Base-by-base conservation (phyloP, 169 alveolate genomes). In the Plasmodium relictum region DNA sequence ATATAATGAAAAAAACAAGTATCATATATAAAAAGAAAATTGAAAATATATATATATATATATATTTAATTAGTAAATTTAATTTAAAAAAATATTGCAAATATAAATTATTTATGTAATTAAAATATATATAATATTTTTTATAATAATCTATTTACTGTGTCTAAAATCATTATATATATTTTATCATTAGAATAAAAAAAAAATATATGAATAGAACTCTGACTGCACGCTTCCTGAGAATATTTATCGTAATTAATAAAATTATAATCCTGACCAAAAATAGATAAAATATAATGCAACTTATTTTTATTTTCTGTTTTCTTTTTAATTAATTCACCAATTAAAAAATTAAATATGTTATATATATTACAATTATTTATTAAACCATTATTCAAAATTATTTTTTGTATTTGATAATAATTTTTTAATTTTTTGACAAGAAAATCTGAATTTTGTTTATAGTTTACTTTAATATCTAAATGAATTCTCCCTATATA, bases 401-500 rank as follows among this genome's bases (percentile, higher is more conserved):
- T 85, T 18, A 85, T 85, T 85, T 85, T 85, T 65, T 85, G 92
- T 24, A 85, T 63, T 85, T 70, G 16, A 50, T 85, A 41, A 37
- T 22, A 70, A 24, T 85, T 22, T 26, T 58, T 70, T 85, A 37
- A 22, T 48, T 66, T 59, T 56, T 69, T 85, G 58, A 70, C 50
- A 58, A 70, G 41, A 14, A 70, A 14, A 70, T 70, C 31, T n/a
- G 58, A 45, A 63, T 85, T 85, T 18, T 70, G 2, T n/a, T 85
- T 22, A 48, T 14, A 31, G 41, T 71, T 24, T 58, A 85, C 58
- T 85, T 85, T 69, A 48, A 85, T 62, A 59, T 85, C 92, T 31
- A 85, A 73, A 18, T 41, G 73, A 18, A 85, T 85, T 70, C 62
- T 85, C 8, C 92, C 92, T 58, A 85, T 85, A 62, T 85, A 85